A percentile compares a stretch with the other conserved stretches of the same genome.
Evolutionary conservation across 805 yeast genomes (phyloP).

Genomic region (Wickerhamomyces alni): DNA sequence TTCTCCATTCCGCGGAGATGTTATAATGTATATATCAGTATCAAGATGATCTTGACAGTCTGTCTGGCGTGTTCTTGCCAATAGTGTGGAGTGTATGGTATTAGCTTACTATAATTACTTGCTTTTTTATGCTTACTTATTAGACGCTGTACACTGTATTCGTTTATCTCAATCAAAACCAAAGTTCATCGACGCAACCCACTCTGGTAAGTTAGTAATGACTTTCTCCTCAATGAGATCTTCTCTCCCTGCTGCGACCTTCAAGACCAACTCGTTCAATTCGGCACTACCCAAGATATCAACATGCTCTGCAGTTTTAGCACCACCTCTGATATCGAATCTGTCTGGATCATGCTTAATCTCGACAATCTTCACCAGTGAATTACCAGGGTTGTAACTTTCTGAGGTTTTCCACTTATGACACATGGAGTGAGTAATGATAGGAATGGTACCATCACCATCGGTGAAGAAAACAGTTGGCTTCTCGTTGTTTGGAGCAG

Average conservation of each 20-base stretch:
- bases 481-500: slow-evolving; percentile 44
- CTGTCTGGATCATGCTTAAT: slow-evolving; percentile 90
- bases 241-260: slow-evolving; percentile 80
- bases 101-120: too few relatives aligned
- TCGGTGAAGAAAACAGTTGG: slow-evolving; percentile 78
- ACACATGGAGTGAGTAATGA: slow-evolving; percentile 83
- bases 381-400: slow-evolving; percentile 73
- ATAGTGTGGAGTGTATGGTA: too few relatives aligned
- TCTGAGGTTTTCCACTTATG: slow-evolving; percentile 80
- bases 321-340: slow-evolving; percentile 95
- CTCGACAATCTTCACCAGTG: slow-evolving; percentile 76
- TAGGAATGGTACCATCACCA: slow-evolving; percentile 94
- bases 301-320: slow-evolving; percentile 96
- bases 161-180: slow-evolving; percentile 12
- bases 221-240: slow-evolving; percentile 54
- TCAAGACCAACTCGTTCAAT: slow-evolving; percentile 76
- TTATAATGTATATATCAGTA: too few relatives aligned
- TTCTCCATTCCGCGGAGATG: too few relatives aligned
- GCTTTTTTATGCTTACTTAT: too few relatives aligned
- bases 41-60: too few relatives aligned
- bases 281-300: slow-evolving; percentile 93
- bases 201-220: slow-evolving; percentile 53
- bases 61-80: too few relatives aligned
- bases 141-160: too few relatives aligned
- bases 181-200: slow-evolving; percentile 36